Conservation (phyloP, 805 yeast genomes). For the Jamesozyma rosinii region DNA sequence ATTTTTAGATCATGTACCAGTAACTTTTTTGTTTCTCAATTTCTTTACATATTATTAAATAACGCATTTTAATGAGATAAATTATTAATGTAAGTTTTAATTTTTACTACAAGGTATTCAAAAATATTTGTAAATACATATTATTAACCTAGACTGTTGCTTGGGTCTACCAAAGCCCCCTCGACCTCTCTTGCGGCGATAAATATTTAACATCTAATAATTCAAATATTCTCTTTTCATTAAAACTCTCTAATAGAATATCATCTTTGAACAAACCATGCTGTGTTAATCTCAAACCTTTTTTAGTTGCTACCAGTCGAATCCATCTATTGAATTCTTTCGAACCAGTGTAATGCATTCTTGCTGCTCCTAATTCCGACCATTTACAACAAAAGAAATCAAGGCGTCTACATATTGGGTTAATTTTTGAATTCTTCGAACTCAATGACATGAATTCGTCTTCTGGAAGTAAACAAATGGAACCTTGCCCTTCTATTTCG, state of each 20-base stretch:
- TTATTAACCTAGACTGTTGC: neutral
- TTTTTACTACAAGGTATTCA: neutral
- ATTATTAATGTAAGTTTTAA: neutral
- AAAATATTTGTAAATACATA: neutral
- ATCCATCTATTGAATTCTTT: constrained; percentile 27
- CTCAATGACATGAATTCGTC: constrained; percentile 21
- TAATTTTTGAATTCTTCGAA: constrained; percentile 2
- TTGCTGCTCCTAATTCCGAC: constrained; percentile 27
- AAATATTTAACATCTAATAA: constrained; percentile 16
- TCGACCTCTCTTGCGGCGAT: constrained; percentile 3
- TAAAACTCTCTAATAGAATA: constrained; percentile 18
- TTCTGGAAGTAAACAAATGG: constrained; percentile 5
- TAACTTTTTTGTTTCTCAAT: neutral
- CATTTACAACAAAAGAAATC: constrained; percentile 27
- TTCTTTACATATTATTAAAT: constrained; percentile 1
- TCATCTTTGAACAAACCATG: constrained; percentile 26
- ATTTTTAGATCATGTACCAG: neutral
- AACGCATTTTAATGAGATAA: constrained; percentile 5
- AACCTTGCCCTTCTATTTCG: neutral
- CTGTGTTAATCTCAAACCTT: constrained; percentile 24
- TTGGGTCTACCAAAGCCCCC: constrained; percentile 8
- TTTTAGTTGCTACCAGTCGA: constrained; percentile 18
- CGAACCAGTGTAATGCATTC: constrained; percentile 29
- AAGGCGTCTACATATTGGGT: constrained; percentile 22
- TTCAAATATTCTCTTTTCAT: constrained; percentile 22